These are phyloP conservation scores for Hyaloperonospora brassicae DNA, from an alignment of 352 stramenopile genomes.

Conservation along the genomic window DNA sequence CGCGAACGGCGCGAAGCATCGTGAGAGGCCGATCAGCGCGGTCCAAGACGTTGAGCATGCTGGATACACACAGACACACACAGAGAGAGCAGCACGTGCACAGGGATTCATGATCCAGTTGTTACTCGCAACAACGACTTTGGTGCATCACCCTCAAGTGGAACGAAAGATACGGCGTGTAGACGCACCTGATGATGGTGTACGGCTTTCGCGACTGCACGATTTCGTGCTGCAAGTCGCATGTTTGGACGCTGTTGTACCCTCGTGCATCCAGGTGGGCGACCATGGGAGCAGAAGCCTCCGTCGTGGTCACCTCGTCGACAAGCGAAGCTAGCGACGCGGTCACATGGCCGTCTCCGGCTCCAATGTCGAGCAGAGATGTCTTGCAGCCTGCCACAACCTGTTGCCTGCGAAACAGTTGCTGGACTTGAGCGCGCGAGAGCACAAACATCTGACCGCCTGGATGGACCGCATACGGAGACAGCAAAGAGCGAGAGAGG, in stretches of 20 bases:
- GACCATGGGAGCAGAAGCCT: conserved; percentile 76
- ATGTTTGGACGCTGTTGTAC: conserved; percentile 72
- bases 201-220: conserved; percentile 61
- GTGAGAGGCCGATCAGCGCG: conserved; percentile 72
- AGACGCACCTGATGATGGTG: conserved; percentile 69
- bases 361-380: conserved; percentile 72
- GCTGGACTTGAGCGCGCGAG: conserved; percentile 59
- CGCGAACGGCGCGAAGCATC: conserved; percentile 66
- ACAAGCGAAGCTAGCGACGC: conserved; percentile 70
- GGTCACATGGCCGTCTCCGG: conserved; percentile 79
- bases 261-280: conserved; percentile 61
- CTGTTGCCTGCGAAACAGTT: conserved; percentile 45
- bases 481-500: conserved; percentile 1
- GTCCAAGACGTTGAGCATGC: conserved; percentile 78
- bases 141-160: too few species aligned
- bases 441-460: conserved; percentile 86
- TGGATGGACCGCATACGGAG: conserved; percentile 23
- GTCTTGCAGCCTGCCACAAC: conserved; percentile 22
- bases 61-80: conserved; percentile 15
- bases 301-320: conserved; percentile 55
- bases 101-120: too few species aligned
- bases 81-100: neutral
- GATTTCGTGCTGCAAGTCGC: conserved; percentile 57
- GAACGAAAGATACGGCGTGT: conserved; percentile 2
- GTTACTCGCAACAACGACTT: too few species aligned